These are phyloP conservation scores for Globisporangium sylvaticum DNA, from an alignment of 352 stramenopile genomes.

Conservation along the genomic window DNA sequence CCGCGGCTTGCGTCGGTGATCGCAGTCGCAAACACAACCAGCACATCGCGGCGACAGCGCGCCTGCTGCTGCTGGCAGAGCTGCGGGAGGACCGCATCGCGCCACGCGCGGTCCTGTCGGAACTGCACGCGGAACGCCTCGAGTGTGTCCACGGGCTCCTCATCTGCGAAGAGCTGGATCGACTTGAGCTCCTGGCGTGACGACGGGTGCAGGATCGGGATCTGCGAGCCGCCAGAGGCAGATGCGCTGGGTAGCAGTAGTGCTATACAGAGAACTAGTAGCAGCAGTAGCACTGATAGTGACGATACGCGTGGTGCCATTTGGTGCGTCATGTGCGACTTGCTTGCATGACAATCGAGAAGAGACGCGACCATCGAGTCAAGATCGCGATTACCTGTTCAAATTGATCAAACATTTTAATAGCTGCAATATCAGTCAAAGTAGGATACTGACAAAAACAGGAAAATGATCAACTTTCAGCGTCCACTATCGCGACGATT, in stretches of 20 bases:
- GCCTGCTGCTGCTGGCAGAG: conserved; percentile 17
- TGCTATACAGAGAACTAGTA: background rate
- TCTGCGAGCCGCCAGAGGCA: background rate
- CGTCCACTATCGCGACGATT: too few relatives aligned
- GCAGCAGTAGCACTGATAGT: background rate
- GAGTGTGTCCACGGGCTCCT: conserved; percentile 54
- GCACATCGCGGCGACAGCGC: conserved; percentile 18
- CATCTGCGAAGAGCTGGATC: conserved; percentile 30
- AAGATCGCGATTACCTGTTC: background rate
- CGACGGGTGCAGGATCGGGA: conserved; percentile 15
- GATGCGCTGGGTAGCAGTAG: background rate
- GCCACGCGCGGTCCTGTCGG: conserved; percentile 30
- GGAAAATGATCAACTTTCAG: too few relatives aligned
- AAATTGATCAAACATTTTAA: background rate
- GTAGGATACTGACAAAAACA: too few relatives aligned
- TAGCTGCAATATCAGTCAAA: too few relatives aligned
- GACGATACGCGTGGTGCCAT: background rate
- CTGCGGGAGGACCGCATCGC: conserved; percentile 34
- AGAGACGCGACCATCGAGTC: background rate
- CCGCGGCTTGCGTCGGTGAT: conserved; percentile 16
- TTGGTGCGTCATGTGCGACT: conserved; percentile 4
- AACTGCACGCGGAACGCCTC: conserved; percentile 42
- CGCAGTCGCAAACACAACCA: conserved; percentile 17
- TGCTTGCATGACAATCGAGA: background rate
- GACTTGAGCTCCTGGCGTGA: conserved; percentile 13